phyloP scores from a whole-genome alignment of 495 filamentous ascomycete species.

The Darksidea phi region DNA sequence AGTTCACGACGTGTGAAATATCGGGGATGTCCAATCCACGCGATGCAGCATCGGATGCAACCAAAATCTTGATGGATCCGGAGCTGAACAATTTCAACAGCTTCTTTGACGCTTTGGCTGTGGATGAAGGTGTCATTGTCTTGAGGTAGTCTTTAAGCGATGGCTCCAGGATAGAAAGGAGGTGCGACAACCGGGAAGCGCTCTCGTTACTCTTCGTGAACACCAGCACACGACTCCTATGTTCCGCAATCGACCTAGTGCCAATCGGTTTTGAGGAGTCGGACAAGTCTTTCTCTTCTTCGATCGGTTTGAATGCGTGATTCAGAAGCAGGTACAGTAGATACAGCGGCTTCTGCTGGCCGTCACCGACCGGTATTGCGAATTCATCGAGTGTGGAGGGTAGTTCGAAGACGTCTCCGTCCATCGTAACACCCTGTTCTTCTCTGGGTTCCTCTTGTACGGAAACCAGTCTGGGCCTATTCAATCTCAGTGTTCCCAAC shows the following conservation, averaged over 20 bases:
- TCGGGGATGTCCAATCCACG: slow-evolving; percentile 84
- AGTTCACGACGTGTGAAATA: slow-evolving; percentile 85
- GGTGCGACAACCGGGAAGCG: slow-evolving; percentile 72
- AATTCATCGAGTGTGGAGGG: slow-evolving; percentile 70
- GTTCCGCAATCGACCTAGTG: not conserved
- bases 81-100: slow-evolving; percentile 62
- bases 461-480: slow-evolving; percentile 71
- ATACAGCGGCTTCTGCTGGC: slow-evolving; percentile 79
- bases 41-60: slow-evolving; percentile 88
- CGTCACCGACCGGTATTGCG: slow-evolving; percentile 71
- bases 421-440: slow-evolving; percentile 33
- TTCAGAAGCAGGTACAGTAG: slow-evolving; percentile 59
- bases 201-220: slow-evolving; percentile 88
- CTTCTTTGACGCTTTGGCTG: slow-evolving; percentile 61
- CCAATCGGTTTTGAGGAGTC: slow-evolving; percentile 36
- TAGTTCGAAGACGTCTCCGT: slow-evolving; percentile 53
- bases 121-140: slow-evolving; percentile 72
- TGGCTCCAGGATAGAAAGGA: slow-evolving; percentile 69
- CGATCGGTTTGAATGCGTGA: slow-evolving; percentile 30
- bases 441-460: slow-evolving; percentile 56
- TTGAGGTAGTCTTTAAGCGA: slow-evolving; percentile 56
- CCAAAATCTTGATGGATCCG: slow-evolving; percentile 67
- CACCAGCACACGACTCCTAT: slow-evolving; percentile 58
- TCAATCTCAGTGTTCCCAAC: slow-evolving; percentile 68
- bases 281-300: slow-evolving; percentile 22